phyloP scores from a whole-genome alignment of 2,329 filamentous ascomycete genomes.

The Blumeriella jaapii region DNA sequence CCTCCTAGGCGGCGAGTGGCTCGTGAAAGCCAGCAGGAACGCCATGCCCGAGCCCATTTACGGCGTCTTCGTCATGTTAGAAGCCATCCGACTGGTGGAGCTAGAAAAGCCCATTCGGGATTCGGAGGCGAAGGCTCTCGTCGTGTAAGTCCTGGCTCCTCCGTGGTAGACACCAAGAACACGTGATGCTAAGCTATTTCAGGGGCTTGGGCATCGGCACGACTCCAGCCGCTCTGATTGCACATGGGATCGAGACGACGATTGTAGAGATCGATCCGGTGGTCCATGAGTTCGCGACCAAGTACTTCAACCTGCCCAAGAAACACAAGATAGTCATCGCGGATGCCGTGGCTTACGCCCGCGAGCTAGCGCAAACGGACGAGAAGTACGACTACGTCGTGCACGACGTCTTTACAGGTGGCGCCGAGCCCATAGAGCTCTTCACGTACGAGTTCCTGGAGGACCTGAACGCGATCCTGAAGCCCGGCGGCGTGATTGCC shows the following conservation, averaged over 20 bases:
- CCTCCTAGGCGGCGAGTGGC: conserved; percentile 86
- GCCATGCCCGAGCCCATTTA: conserved; percentile 87
- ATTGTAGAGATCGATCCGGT: conserved; percentile 90
- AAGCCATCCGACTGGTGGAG: conserved; percentile 76
- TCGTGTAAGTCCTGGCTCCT: conserved; percentile 51
- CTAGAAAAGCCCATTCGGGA: conserved; percentile 42
- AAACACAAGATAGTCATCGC: conserved; percentile 73
- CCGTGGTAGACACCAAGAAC: no score
- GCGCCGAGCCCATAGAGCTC: conserved; percentile 76
- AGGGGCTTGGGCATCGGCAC: conserved; percentile 90
- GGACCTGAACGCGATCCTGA: conserved; percentile 59
- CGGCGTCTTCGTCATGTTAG: conserved; percentile 89
- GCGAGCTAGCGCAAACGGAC: conserved; percentile 30
- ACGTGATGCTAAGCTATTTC: conserved; percentile 19
- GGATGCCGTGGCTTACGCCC: conserved; percentile 66
- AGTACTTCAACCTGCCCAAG: conserved; percentile 69
- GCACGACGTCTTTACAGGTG: conserved; percentile 96
- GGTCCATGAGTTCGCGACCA: conserved; percentile 70
- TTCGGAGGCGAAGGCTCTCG: conserved; percentile 63
- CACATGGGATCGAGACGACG: conserved; percentile 83
- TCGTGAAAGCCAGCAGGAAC: conserved; percentile 44
- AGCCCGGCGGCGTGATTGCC: conserved; percentile 69
- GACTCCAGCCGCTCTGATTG: conserved; percentile 73
- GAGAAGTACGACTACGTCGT: conserved; percentile 78
- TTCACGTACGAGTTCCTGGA: conserved; percentile 80